These are phyloP conservation scores for Lactarius hatsudake DNA, from an alignment of 768 basidiomycete genomes.

Conservation along the genomic window DNA sequence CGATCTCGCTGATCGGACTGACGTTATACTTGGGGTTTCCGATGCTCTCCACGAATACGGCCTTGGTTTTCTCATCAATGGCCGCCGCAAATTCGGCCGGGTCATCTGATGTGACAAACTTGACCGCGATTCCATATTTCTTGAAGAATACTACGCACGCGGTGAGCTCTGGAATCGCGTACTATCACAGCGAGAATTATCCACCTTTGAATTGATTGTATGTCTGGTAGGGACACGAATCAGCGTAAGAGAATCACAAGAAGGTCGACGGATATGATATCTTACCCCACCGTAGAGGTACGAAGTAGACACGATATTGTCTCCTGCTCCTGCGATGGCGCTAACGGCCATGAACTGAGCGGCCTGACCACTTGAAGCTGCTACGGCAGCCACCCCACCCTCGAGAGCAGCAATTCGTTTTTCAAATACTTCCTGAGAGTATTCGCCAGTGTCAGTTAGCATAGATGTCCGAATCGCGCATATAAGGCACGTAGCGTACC, in stretches of 20 bases:
- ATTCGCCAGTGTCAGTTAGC: background rate
- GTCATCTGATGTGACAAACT: slow-evolving; percentile 56
- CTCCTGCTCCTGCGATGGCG: slow-evolving; percentile 57
- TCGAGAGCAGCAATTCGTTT: slow-evolving; percentile 76
- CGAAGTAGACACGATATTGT: slow-evolving; percentile 74
- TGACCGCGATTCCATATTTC: slow-evolving; percentile 63
- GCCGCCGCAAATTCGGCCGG: slow-evolving; percentile 60
- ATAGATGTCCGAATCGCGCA: background rate
- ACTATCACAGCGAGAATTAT: background rate
- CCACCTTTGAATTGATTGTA: slow-evolving; percentile 72
- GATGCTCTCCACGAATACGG: slow-evolving; percentile 71
- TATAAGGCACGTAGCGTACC: slow-evolving; percentile 36
- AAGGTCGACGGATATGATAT: slow-evolving; percentile 23
- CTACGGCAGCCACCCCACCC: slow-evolving; percentile 73
- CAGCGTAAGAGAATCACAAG: background rate
- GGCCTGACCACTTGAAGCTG: slow-evolving; percentile 69
- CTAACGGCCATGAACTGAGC: slow-evolving; percentile 60
- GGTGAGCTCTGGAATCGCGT: background rate
- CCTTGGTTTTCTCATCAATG: slow-evolving; percentile 78
- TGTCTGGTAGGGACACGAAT: slow-evolving; percentile 39
- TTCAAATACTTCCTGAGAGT: slow-evolving; percentile 70
- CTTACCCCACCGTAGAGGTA: slow-evolving; percentile 68
- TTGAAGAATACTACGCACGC: slow-evolving; percentile 54
- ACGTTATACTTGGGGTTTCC: slow-evolving; percentile 77
- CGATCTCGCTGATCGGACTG: slow-evolving; percentile 60